Base-by-base conservation (phyloP, 768 basidiomycete genomes). In the Rhodotorula toruloides region DNA sequence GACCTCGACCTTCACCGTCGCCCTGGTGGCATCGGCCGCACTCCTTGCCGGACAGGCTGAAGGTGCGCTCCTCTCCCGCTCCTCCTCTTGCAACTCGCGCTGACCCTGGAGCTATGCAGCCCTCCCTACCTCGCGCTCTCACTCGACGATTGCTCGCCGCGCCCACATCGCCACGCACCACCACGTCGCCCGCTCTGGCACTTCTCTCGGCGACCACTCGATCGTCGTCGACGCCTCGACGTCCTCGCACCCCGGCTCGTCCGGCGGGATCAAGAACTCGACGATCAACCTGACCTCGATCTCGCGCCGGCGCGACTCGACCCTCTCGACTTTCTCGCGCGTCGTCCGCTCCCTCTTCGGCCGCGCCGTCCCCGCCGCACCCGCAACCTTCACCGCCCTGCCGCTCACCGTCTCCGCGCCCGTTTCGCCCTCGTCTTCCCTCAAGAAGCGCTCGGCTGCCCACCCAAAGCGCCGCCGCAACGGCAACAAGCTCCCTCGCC, bases 241-340 rank as follows among this genome's bases (percentile, higher is more conserved):
- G 42, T 43, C 42, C 40, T 21, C 56, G 10, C 2, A 22, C 17
- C 36, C 27, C 31, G 40, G 25, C 36, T 22, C 34, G 27, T 22
- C 11, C 10, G 68, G 64, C 39, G 68, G 68, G 19, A 61, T 70
- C 53, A n/a, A 44, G n/a, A 66, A 66, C 61, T 65, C 64, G 52
- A 70, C 68, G 52, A 47, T 70, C 68, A 70, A 70, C 64, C 48
- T 70, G n/a, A 70, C 68, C 40, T 58, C 61, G 53, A 54, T 70
- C 52, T 70, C 68, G 58, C 52, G 19, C 43, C 22, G 34, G 32
- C 54, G 48, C n/a, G 43, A 46, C 25, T 36, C 53, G 36, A 60
- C 63, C 39, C 48, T 65, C 31, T 42, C 60, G 14, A n/a, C 55
- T 39, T 62, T 70, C 46, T 50, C 68, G 27, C 63, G 59, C 50